Conservation (phyloP, 208 protist species). For the Leishmania braziliensis region DNA sequence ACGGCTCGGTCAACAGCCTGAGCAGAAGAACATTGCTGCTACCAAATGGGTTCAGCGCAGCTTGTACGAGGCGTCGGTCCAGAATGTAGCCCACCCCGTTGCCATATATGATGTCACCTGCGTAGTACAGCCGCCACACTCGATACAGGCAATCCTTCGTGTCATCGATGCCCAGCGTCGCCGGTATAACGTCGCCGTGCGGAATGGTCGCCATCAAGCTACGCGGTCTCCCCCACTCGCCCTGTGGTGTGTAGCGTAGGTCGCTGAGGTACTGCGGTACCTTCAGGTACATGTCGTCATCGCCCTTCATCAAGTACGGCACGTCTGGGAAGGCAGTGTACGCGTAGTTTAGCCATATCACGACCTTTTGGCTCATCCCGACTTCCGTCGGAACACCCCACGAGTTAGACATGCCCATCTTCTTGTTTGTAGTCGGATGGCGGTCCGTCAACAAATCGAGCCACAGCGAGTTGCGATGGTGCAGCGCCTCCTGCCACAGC, state of each 20-base stretch:
- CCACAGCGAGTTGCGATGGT: too few relatives aligned
- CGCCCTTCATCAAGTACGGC: constrained; percentile 49
- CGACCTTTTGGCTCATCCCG: too few relatives aligned
- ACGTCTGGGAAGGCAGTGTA: too few relatives aligned
- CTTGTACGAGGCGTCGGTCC: not conserved
- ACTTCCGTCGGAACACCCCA: too few relatives aligned
- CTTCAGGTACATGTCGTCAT: constrained; percentile 54
- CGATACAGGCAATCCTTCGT: not conserved
- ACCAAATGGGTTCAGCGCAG: not conserved
- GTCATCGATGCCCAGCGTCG: not conserved
- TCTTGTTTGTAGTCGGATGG: too few relatives aligned
- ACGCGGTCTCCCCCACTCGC: not conserved
- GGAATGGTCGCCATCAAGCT: not conserved
- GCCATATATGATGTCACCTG: not conserved
- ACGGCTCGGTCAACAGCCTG: not conserved
- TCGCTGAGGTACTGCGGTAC: constrained; percentile 56
- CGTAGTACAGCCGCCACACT: not conserved
- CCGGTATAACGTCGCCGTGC: not conserved
- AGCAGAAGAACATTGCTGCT: not conserved
- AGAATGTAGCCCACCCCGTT: not conserved
- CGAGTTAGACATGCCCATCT: too few relatives aligned
- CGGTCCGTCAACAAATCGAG: too few relatives aligned
- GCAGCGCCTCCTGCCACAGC: too few relatives aligned
- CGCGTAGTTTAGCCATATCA: too few relatives aligned
- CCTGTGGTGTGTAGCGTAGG: constrained; percentile 11